Evolutionary conservation across 352 stramenopile genomes (phyloP), one percentile per base, ranked within the genome.

Genomic region (Pythium phragmitis): DNA sequence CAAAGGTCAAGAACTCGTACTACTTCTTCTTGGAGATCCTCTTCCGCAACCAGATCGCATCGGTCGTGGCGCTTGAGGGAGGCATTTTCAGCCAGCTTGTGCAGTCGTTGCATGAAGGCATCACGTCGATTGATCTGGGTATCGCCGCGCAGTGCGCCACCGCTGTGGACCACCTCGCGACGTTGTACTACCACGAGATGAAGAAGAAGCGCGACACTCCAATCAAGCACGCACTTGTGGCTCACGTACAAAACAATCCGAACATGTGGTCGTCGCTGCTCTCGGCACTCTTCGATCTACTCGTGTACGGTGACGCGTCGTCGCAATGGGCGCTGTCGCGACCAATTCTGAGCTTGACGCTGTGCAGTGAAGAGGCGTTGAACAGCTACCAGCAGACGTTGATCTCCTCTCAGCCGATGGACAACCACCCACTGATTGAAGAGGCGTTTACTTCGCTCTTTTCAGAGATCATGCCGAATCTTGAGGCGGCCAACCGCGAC

Each of bases 1-100:
- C 96, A 11, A 99, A 99, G 77, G 82, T 99, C 50, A 98, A 96
- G 75, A 98, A 97, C 68, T 94, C 96, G 9, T 99, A 99, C 72
- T 99, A 98, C 65, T 94, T 92, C 72, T 99, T 99, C 68, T 74
- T 99, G 48, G 96, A 99, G 76, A 98, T 99, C 58, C 78, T 99
- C 9, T 99, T 99, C 77, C 90, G 96, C 45, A 98, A 98, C 77
- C 97, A 99, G 73, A 90, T 98, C 57, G 90, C 93, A 56, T 98
- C 91, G 0, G 87, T 98, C 0, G 91, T 99, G 41, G 81, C 84
- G 12, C 76, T 99, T 17, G 92, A 98, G 47, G 92, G 91, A 21
- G 80, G 67, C 26, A 95, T 98, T 33, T 99, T 99, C 63, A 96
- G 96, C 64, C 91, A 98, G 69, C 82, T 99, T 11, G 95, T 99